Conservation (phyloP, 148 eudicot genomes). For the Camellia granthamiana region DNA sequence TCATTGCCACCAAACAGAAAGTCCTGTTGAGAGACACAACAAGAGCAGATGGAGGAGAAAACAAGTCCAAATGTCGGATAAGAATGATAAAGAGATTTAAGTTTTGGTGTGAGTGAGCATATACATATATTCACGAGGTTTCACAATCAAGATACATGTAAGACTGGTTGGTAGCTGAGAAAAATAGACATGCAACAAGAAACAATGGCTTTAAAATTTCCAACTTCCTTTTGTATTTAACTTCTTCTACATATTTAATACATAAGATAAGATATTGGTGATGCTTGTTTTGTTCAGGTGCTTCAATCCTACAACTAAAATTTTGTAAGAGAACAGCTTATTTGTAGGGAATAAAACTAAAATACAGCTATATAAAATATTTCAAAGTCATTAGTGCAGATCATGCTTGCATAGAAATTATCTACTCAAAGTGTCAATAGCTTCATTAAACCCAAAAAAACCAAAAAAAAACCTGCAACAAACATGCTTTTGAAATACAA, state of each 20-base stretch:
- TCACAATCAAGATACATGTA: background rate
- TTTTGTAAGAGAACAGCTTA: background rate
- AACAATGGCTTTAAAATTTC: no score
- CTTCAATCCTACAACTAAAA: background rate
- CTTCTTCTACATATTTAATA: no score
- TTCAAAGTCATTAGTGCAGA: background rate
- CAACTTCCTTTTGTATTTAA: no score
- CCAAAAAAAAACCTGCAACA: background rate
- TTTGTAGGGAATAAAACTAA: constrained; percentile 15
- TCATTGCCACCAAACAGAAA: background rate
- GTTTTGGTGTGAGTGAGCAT: background rate
- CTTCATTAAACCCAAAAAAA: background rate
- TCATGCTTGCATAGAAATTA: no score
- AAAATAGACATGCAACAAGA: no score
- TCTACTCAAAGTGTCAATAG: background rate
- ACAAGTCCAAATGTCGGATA: background rate
- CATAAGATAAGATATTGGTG: no score
- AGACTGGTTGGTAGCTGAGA: background rate
- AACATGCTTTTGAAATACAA: constrained; percentile 6
- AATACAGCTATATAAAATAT: background rate
- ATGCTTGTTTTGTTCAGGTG: background rate
- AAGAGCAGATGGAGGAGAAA: background rate
- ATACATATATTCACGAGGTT: background rate
- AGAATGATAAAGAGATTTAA: background rate
- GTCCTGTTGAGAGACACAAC: background rate